A percentile compares a stretch with the other conserved stretches of the same genome.
These are phyloP conservation scores for Diplodia seriata DNA, from an alignment of 2,329 filamentous ascomycete species.

Conservation along the genomic window DNA sequence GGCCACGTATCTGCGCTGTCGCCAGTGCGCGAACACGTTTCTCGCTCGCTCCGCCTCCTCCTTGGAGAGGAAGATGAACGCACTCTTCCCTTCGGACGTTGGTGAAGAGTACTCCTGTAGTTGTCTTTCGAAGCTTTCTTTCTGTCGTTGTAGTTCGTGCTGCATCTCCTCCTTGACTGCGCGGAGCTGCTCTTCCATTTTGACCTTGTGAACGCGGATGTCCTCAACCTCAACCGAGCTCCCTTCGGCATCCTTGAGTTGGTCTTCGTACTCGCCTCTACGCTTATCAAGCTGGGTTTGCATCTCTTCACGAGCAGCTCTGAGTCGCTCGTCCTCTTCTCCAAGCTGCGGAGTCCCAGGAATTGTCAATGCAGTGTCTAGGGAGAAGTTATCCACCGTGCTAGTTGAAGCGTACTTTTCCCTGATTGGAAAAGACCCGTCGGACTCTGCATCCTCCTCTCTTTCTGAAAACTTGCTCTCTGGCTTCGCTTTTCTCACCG, in stretches of 20 bases:
- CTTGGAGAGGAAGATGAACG: constrained; percentile 57
- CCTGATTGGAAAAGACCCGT: constrained; percentile 82
- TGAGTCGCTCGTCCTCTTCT: constrained; percentile 78
- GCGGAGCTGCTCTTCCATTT: constrained; percentile 82
- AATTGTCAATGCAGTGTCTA: constrained; percentile 93
- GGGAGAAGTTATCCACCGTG: constrained; percentile 92
- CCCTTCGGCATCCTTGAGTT: constrained; percentile 76
- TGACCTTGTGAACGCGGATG: constrained; percentile 79
- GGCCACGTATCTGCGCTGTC: constrained; percentile 81
- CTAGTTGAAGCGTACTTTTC: constrained; percentile 97
- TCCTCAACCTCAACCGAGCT: constrained; percentile 82
- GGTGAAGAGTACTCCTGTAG: constrained; percentile 62
- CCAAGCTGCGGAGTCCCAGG: constrained; percentile 85
- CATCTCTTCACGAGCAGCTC: constrained; percentile 80
- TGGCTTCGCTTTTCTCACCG: constrained; percentile 75
- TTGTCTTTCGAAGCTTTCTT: constrained; percentile 82
- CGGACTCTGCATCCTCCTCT: constrained; percentile 89
- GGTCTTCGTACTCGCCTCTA: constrained; percentile 81
- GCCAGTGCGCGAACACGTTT: constrained; percentile 75
- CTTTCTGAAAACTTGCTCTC: constrained; percentile 63
- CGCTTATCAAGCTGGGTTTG: constrained; percentile 82
- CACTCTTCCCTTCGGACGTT: constrained; percentile 59
- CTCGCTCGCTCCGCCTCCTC: constrained; percentile 75
- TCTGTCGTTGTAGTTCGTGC: constrained; percentile 80
- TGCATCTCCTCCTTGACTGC: constrained; percentile 89